These are phyloP conservation scores for Cladobotryum mycophilum DNA, from an alignment of 2,329 filamentous ascomycete species.

Conservation along the genomic window DNA sequence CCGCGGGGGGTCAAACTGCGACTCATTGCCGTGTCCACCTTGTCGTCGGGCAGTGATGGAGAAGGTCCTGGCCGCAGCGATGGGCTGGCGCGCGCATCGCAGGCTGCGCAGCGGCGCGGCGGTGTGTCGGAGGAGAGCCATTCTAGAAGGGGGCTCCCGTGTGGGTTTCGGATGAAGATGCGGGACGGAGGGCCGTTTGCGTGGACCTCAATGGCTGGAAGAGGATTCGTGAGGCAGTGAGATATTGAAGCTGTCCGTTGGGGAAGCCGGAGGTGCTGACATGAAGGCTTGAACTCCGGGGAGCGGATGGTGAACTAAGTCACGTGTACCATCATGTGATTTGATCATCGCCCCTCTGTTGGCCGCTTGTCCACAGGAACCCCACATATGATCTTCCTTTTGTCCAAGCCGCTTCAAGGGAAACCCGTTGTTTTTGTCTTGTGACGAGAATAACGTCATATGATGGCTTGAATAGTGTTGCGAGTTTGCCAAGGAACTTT, in stretches of 20 bases:
- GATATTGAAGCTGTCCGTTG: not conserved
- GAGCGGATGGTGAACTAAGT: conserved; percentile 4
- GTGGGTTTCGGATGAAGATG: conserved; percentile 17
- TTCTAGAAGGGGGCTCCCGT: conserved; percentile 16
- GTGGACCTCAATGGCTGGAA: conserved; percentile 24
- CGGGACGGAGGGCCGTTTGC: conserved; percentile 12
- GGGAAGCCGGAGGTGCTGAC: conserved; percentile 6
- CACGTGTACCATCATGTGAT: conserved; percentile 6
- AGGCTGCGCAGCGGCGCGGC: conserved; percentile 31
- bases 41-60: conserved; percentile 37
- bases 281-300: conserved; percentile 8
- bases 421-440: no score
- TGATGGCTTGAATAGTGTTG: no score
- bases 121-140: conserved; percentile 32
- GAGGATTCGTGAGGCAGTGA: not conserved
- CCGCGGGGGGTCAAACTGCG: conserved; percentile 84
- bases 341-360: not conserved
- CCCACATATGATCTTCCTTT: conserved; percentile 6
- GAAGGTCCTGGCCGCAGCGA: conserved; percentile 32
- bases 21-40: conserved; percentile 47
- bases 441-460: no score
- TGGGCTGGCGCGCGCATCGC: conserved; percentile 32
- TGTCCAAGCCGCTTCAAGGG: not conserved
- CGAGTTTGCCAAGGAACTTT: no score
- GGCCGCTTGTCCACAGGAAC: not conserved